Evolutionary conservation across 257 asterid species (phyloP), one percentile per base, ranked within the genome.

Genomic region (Avicennia marina): DNA sequence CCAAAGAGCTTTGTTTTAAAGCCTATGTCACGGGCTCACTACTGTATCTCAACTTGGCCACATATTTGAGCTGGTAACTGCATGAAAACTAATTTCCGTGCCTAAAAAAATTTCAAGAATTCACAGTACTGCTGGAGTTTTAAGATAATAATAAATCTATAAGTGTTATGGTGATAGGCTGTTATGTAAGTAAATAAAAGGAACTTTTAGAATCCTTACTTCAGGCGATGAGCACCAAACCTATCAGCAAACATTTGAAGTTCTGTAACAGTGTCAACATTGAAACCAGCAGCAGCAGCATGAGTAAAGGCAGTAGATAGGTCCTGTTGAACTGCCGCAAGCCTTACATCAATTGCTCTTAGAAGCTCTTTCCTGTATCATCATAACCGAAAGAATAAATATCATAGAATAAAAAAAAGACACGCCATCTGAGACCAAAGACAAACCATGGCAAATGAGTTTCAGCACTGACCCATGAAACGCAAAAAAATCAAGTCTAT

Each of bases 301-400:
- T 87, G 93, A 63, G 77, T 64, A 72, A 64, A 74, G 25, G 95
- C 86, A 50, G 83, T 56, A 12, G 80, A 62, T 38, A 86, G 71
- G 58, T 83, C 95, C 72, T 86, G 87, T 62, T 74, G 81, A 27
- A 78, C 93, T 17, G 93, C 82, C 40, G 47, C 77, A 56, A 86
- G 83, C 81, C 95, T 77, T 50, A 86, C 81, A 76, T 83, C 95
- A 56, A 86, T 86, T 47, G 95, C 93, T 78, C 87, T 77, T 62
- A 80, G 72, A 56, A 83, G 72, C 82, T 86, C 95, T 72, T 82
- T 86, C 83, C 95, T 86, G 76, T 52, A 63, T 51, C 39, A 57
- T 39, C 15, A 31, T 18, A 60, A 26, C 46, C 39, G 22, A 46
- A 21, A 43, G 20, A 39, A 56, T 15, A 56, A 31, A 62, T 19